Evolutionary conservation across 495 filamentous ascomycete species (phyloP), one percentile per base, ranked within the genome.

Genomic region (Tuber borchii): DNA sequence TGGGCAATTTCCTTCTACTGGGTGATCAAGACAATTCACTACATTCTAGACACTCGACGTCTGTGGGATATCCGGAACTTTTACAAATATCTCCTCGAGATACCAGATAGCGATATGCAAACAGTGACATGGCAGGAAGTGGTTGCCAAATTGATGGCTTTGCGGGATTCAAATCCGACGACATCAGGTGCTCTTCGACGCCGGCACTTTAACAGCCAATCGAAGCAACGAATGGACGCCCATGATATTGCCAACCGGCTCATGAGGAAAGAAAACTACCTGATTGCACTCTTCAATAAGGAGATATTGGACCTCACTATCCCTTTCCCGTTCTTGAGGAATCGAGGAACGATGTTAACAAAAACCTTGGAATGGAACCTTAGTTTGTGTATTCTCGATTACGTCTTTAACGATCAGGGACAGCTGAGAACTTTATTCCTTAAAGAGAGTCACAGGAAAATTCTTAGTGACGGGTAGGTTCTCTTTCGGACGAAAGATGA

Each of bases 241-340:
- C 93, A 97, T 78, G 95, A 97, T 83, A 97, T 99, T 83, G 96
- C 95, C 12, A 99, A 97, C 82, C 90, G 95, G 70, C 84, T 99
- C 71, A 98, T 99, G 95, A 91, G 95, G 78, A 91, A 91, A 82
- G 95, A 97, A 75, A 99, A 99, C 80, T 99, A 97, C 79, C 85
- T 97, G 77, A 97, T 99, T 81, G 95, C 96, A 16, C 83, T 99
- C 71, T 92, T 97, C 84, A 99, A 99, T 85, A 98, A 98, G 83
- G 95, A 97, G 56, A 89, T 97, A 44, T 84, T 99, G 45, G 91
- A 99, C 83, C 86, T 97, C 39, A 92, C 91, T 0, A 87, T 97
- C 22, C 93, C 93, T 5, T 84, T 99, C 10, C 95, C 95, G 0
- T 95, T 97, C 74, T 81, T 97, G 10, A 86, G 88, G 65, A 91